phyloP scores from a whole-genome alignment of 2,329 filamentous ascomycete genomes.

The Aspergillus vadensis region DNA sequence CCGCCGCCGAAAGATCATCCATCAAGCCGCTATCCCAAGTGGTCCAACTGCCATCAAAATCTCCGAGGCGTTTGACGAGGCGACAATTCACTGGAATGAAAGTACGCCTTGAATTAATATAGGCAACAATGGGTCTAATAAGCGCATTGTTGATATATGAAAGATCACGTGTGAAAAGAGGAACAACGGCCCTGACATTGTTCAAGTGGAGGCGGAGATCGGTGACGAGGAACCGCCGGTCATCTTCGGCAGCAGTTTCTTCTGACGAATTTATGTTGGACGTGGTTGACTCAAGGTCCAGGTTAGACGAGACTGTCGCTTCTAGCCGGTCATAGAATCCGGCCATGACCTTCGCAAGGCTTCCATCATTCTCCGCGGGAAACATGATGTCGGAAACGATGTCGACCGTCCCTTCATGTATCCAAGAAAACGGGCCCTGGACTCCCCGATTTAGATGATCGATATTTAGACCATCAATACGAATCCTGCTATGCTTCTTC shows the following conservation, averaged over 20 bases:
- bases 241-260: conserved; percentile 38
- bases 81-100: conserved; percentile 96
- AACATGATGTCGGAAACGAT: conserved; percentile 96
- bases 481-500: conserved; percentile 93
- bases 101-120: conserved; percentile 92
- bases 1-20: conserved; percentile 87
- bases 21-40: conserved; percentile 90
- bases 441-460: conserved; percentile 94
- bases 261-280: conserved; percentile 25
- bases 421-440: conserved; percentile 95
- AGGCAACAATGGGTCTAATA: conserved; percentile 93
- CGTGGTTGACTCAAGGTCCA: conserved; percentile 47
- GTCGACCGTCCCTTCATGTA: conserved; percentile 94
- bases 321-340: conserved; percentile 97
- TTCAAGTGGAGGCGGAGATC: conserved; percentile 94
- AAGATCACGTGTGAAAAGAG: conserved; percentile 86
- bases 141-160: conserved; percentile 96
- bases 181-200: conserved; percentile 88
- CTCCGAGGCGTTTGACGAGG: conserved; percentile 81
- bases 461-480: conserved; percentile 91
- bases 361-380: conserved; percentile 81
- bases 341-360: conserved; percentile 90
- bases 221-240: conserved; percentile 83
- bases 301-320: conserved; percentile 81
- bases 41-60: conserved; percentile 96